Conservation (phyloP, 129 eudicot species). For the Dittrichia graveolens region DNA sequence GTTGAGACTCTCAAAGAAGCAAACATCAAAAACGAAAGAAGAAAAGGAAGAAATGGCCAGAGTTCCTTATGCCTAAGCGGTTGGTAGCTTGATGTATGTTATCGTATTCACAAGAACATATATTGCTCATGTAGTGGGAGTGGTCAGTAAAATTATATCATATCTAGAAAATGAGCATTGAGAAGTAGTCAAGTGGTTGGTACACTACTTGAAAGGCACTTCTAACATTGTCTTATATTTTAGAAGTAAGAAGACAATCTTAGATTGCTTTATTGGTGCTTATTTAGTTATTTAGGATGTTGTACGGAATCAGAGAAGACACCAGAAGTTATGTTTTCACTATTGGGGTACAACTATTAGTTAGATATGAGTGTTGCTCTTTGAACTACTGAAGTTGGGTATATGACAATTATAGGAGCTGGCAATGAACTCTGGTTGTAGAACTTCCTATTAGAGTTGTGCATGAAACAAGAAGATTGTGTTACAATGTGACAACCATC, state of each 20-base stretch:
- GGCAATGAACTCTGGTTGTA: too few species aligned
- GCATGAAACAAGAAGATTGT: neutral
- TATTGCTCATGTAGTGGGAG: neutral
- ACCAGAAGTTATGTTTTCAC: too few species aligned
- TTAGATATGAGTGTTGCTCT: too few species aligned
- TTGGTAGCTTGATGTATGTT: neutral
- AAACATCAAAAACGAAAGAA: neutral
- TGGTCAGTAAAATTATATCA: neutral
- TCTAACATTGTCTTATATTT: too few species aligned
- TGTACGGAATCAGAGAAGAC: too few species aligned
- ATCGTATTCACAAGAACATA: neutral
- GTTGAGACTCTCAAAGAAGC: neutral
- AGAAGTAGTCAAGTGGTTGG: neutral
- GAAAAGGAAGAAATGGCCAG: neutral
- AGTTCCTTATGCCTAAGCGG: neutral
- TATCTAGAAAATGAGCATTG: neutral
- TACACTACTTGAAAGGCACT: too few species aligned
- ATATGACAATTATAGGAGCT: too few species aligned
- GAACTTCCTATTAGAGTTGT: too few species aligned
- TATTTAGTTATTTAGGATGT: neutral
- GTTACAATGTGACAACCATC: neutral
- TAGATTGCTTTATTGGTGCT: too few species aligned
- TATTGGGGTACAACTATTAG: too few species aligned
- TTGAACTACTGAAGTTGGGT: too few species aligned
- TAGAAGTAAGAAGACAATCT: neutral